Evolutionary conservation across 2,329 filamentous ascomycete species (phyloP), one percentile per base, ranked within the genome.

Genomic region (Phialemonium atrogriseum): DNA sequence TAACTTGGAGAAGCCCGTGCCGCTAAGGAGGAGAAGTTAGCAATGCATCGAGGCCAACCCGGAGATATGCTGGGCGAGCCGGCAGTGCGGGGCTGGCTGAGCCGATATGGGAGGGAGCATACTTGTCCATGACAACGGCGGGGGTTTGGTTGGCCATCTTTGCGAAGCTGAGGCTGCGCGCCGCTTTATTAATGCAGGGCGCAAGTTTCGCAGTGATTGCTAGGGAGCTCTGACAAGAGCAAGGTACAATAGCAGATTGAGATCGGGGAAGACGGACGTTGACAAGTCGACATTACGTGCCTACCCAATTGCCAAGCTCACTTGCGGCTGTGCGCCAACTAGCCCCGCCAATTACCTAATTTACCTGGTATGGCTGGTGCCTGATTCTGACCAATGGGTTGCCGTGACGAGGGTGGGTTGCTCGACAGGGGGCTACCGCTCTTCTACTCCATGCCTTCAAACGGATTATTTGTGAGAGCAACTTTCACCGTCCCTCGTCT

Each of bases 61-160:
- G 32, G 30, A 30, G 14, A 33, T 35, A 41, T 44, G 39, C 36
- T 50, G 46, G 41, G 38, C 32, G 36, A 27, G 34, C 33, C 18
- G 40, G 39, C 33, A 35, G 28, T 34, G 31, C 29, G 27, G 39
- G 41, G 35, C 24, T 29, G 36, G 54, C 48, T n/a, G n/a, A n/a
- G n/a, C n/a, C n/a, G n/a, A n/a, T n/a, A n/a, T n/a, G 49, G 52
- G 49, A 51, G 42, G 52, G 49, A 44, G 52, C 58, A 40, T 52
- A 74, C 91, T 98, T 98, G 91, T 98, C 91, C 89, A 98, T 98
- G 86, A 98, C 91, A 95, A 98, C 91, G 84, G 91, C 91, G 53
- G 91, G 91, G 59, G 91, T 96, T 78, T 96, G 89, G 68, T 84
- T 83, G 58, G 91, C 89, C 91, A 98, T 98, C 51, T 57, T 69